phyloP scores from a whole-genome alignment of 2,329 filamentous ascomycete genomes.

The Fonsecaea erecta region DNA sequence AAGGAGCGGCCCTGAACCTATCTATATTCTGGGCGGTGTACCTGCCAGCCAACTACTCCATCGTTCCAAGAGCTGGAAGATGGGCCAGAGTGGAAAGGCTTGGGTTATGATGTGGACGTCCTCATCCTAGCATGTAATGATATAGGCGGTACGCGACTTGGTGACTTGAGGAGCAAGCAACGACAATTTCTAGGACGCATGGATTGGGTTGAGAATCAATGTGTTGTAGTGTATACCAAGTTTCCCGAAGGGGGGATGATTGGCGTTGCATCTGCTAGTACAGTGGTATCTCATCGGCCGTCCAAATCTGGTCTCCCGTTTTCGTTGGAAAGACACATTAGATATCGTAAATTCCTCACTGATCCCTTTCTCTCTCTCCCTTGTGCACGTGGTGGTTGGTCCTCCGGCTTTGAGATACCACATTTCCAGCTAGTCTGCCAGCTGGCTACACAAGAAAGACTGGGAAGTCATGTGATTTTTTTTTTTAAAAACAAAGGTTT shows the following conservation, averaged over 20 bases:
- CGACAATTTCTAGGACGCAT: neutral
- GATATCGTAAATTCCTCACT: neutral
- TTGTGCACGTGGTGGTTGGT: neutral
- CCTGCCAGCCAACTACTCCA: no score
- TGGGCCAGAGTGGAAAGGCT: no score
- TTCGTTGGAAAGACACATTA: neutral
- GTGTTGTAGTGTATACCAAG: neutral
- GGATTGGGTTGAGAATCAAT: no score
- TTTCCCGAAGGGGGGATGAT: neutral
- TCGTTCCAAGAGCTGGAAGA: no score
- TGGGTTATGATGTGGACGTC: no score
- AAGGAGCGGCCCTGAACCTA: no score
- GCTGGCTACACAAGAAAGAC: neutral
- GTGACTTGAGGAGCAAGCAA: no score
- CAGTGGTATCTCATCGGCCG: neutral
- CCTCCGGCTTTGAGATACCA: neutral
- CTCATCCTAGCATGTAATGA: no score
- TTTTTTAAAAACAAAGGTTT: neutral
- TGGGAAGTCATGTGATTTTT: neutral
- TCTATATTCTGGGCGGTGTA: no score
- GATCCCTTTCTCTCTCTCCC: neutral
- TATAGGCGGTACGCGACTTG: no score
- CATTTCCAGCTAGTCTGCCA: neutral
- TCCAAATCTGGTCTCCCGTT: conserved; percentile 12
- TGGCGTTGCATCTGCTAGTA: neutral